Base-by-base conservation (phyloP, 2,329 filamentous ascomycete species). In the Clathrospora elynae region DNA sequence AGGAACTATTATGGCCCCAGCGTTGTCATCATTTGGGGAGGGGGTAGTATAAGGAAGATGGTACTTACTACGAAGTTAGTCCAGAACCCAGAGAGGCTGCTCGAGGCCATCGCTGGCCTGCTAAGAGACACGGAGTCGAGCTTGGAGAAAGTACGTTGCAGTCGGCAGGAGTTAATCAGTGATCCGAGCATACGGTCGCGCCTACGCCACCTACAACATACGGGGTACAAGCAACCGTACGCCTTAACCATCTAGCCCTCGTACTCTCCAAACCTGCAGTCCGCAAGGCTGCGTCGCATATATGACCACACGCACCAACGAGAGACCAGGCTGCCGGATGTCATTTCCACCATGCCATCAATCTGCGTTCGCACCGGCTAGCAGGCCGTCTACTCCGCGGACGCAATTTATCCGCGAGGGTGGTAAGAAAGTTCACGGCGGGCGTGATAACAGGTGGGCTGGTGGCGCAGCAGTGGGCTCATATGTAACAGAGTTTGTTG, bases 1-100 rank as follows among this genome's bases (percentile, higher is more conserved):
- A 52, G 31, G 35, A 57, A 51, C 50, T 66, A 55, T 55, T 65
- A 59, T 66, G 63, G 63, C 63, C 63, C 63, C 62, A 66, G 62
- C 63, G 55, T 55, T 59, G 52, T 66, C 63, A 62, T 66, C 63
- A 64, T 55, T 23, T 20, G 17, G 5, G 17, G 30, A 17, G 23
- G 10, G 6, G 22, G 26, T 4, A 29, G n/a, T 14, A 12, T 16
- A 24, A 13, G 23, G 31, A 35, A 12, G 9, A 7, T 14, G 6
- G 20, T n/a, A 46, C 49, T 51, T 55, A 55, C 52, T 36, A 16
- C 26, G 12, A 2, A 29, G 14, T 11, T 12, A 31, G 8, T 12
- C 11, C 10, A 17, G 12, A 18, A 9, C 10, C 6, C 30, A 19
- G 30, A 12, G 30, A 18, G n/a, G n/a, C n/a, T n/a, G n/a, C n/a